Evolutionary conservation across 1,139 yeast genomes (phyloP).

Genomic region (Suhomyces choctaworum): DNA sequence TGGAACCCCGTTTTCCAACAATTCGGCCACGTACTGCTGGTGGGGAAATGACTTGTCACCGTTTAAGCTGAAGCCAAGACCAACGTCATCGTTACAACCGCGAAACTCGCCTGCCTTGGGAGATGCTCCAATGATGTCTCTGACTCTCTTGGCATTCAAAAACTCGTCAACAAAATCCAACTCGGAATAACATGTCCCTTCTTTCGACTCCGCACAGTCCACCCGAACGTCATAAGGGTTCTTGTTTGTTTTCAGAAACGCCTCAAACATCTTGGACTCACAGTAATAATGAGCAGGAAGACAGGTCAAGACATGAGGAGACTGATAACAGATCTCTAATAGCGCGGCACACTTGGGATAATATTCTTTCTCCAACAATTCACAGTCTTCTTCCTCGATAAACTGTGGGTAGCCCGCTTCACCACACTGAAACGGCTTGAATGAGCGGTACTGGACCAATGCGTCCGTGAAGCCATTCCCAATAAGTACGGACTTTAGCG

Average conservation of each 20-base stretch:
- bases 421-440: slow-evolving; percentile 82
- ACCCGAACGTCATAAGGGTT: slow-evolving; percentile 17
- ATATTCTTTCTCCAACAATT: slow-evolving; percentile 10
- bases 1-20: slow-evolving; percentile 16
- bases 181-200: slow-evolving; percentile 13
- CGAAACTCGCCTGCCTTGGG: slow-evolving; percentile 3
- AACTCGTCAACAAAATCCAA: slow-evolving; percentile 12
- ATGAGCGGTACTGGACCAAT: slow-evolving; percentile 60
- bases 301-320: slow-evolving; percentile 13
- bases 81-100: slow-evolving; percentile 3
- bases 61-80: background rate
- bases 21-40: slow-evolving; percentile 14
- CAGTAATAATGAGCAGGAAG: slow-evolving; percentile 13
- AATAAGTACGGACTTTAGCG: slow-evolving; percentile 66
- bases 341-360: slow-evolving; percentile 13
- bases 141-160: slow-evolving; percentile 14
- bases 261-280: slow-evolving; percentile 9
- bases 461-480: slow-evolving; percentile 85
- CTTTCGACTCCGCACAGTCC: slow-evolving; percentile 8
- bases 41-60: slow-evolving; percentile 12
- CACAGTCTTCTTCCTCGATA: slow-evolving; percentile 46
- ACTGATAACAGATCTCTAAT: slow-evolving; percentile 13
- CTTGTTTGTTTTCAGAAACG: slow-evolving; percentile 10
- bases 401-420: slow-evolving; percentile 71
- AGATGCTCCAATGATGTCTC: slow-evolving; percentile 15